Base-by-base conservation (phyloP, 2,329 filamentous ascomycete species). In the Cyclaneusma minus region DNA sequence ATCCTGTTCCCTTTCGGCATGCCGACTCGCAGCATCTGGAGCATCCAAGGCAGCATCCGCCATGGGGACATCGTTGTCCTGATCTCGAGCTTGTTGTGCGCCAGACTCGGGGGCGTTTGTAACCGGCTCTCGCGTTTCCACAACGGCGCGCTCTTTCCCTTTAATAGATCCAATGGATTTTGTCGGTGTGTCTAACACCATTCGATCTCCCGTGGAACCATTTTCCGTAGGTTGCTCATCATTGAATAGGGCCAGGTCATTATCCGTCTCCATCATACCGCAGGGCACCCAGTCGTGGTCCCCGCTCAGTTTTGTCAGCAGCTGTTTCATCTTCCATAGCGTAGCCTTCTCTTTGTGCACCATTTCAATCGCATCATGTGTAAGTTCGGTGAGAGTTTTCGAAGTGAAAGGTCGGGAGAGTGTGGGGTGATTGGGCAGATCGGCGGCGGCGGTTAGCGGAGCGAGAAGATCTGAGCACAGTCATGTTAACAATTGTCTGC, bases 341-440 rank as follows among this genome's bases (percentile, higher is more conserved):
- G 73, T 71, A 14, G 60, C 58, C 35, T 78, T 78, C 45, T 89
- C 82, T 43, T 77, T 76, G 30, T 80, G 70, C 57, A 82, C 69
- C 38, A 81, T 74, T 30, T 67, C 62, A 36, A 69, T 65, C 29
- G 71, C 74, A 50, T 85, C 73, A 22, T 61, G 60, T 11, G 75
- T 68, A 29, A 91, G 64, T 35, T 80, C 68, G 25, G 68, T 73
- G 11, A 89, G 61, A 7, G 76, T 79, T 37, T 68, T 73, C 25
- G 77, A 81, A 9, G 64, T 74, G 46, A 83, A 89, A 0, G 81
- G 72, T 38, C 71, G 62, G 33, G 77, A 81, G 21, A 85, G 58
- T 13, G 76, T 76, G 27, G 79, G 75, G 45, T 89, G 81, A 29
- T 63, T 64, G 9, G 78, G 66, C 10, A 91, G 60, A 32, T 85